Conservation (phyloP, 805 yeast species). For the Saccharomyces jurei region DNA sequence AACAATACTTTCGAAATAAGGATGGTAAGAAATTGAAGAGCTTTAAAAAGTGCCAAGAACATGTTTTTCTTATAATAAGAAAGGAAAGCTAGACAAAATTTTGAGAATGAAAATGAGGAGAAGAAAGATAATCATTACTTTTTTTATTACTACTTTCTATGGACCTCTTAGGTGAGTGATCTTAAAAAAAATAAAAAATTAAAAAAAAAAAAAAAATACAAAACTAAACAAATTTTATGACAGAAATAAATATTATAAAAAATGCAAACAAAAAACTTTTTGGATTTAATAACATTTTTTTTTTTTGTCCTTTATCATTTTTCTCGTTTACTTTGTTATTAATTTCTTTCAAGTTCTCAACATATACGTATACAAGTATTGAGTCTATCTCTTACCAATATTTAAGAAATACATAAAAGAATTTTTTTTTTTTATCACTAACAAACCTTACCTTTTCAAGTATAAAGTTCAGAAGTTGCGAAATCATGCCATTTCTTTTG, state of each 20-base stretch:
- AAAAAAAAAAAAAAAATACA: not conserved
- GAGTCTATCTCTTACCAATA: not conserved
- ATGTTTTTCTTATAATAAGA: not conserved
- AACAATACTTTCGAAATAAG: not conserved
- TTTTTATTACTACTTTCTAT: not conserved
- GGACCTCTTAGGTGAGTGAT: constrained; percentile 9
- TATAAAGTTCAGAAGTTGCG: too few relatives aligned
- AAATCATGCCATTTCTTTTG: not conserved
- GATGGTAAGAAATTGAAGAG: not conserved
- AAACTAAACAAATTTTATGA: not conserved
- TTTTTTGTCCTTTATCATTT: not conserved
- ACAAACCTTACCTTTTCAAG: not conserved
- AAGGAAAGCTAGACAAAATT: not conserved
- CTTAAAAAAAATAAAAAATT: not conserved
- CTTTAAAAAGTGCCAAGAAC: not conserved
- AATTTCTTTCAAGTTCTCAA: not conserved
- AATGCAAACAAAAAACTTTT: not conserved
- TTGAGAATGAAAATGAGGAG: not conserved
- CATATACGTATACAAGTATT: not conserved
- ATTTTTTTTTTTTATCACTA: not conserved
- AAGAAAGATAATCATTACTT: not conserved
- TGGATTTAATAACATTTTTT: not conserved
- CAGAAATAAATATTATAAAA: not conserved
- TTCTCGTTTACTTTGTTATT: not conserved
- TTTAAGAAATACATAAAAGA: not conserved